Evolutionary conservation across 768 basidiomycete species (phyloP).

Genomic region (Leccinum obscurum): DNA sequence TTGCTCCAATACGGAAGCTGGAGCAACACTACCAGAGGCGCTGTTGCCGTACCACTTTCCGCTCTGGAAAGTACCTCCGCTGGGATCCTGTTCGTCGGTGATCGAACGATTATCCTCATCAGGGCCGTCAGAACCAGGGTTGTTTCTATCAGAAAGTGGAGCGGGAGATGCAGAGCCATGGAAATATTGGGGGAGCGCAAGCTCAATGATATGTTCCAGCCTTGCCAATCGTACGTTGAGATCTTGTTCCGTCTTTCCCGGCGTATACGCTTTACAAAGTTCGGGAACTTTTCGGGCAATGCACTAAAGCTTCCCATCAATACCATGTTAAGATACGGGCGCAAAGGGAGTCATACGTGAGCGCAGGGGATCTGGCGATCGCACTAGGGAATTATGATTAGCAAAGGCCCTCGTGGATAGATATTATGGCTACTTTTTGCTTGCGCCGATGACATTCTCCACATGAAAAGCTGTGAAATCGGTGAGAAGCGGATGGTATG

Average conservation of each 20-base stretch:
- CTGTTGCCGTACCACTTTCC: slow-evolving; percentile 86
- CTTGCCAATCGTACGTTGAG: slow-evolving; percentile 70
- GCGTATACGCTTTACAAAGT: slow-evolving; percentile 85
- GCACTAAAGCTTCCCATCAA: slow-evolving; percentile 49
- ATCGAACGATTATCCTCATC: slow-evolving; percentile 75
- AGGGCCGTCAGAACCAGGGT: slow-evolving; percentile 48
- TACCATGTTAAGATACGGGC: slow-evolving; percentile 6
- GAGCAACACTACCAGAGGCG: slow-evolving; percentile 81
- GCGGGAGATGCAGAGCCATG: slow-evolving; percentile 39
- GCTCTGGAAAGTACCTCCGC: slow-evolving; percentile 75
- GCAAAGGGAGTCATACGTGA: slow-evolving; percentile 53
- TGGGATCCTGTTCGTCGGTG: slow-evolving; percentile 74
- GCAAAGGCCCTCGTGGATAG: slow-evolving; percentile 17
- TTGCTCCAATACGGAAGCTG: slow-evolving; percentile 77
- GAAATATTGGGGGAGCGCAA: slow-evolving; percentile 75
- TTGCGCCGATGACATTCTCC: slow-evolving; percentile 88
- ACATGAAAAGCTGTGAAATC: slow-evolving; percentile 65
- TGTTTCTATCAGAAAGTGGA: slow-evolving; percentile 35
- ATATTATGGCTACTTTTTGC: slow-evolving; percentile 60
- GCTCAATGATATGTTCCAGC: slow-evolving; percentile 79
- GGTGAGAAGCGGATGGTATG: slow-evolving; percentile 7
- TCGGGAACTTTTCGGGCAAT: slow-evolving; percentile 85
- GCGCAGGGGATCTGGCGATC: slow-evolving; percentile 84
- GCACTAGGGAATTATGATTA: slow-evolving; percentile 51
- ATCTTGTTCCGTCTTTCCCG: slow-evolving; percentile 84